These are phyloP conservation scores for Persicaria tinctoria DNA, from an alignment of 148 eudicot genomes.

Conservation along the genomic window DNA sequence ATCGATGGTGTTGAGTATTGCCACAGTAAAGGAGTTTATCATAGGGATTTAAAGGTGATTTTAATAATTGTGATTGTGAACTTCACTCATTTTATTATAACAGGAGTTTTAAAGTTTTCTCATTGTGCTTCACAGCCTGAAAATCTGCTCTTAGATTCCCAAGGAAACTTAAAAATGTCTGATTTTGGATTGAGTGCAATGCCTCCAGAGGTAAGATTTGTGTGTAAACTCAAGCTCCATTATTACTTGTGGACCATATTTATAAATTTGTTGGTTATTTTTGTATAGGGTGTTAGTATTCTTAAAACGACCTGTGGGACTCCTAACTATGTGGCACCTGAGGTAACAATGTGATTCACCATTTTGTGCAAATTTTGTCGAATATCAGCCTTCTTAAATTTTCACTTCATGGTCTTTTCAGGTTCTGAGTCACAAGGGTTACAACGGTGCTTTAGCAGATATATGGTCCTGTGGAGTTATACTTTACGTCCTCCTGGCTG, in stretches of 20 bases:
- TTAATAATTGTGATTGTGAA: background rate
- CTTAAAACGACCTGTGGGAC: slow-evolving; percentile 96
- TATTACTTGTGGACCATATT: background rate
- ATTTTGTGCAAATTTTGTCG: background rate
- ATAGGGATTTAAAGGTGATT: slow-evolving; percentile 85
- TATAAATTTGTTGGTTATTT: slow-evolving; percentile 12
- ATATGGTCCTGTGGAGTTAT: slow-evolving; percentile 98
- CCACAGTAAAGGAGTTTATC: slow-evolving; percentile 93
- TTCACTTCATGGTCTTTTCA: slow-evolving; percentile 21
- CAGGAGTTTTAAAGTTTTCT: slow-evolving; percentile 13
- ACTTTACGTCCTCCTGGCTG: slow-evolving; percentile 87
- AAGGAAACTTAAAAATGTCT: slow-evolving; percentile 84
- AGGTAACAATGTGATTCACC: slow-evolving; percentile 38
- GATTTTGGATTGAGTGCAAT: slow-evolving; percentile 97
- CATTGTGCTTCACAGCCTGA: slow-evolving; percentile 61
- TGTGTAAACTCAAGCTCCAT: slow-evolving; percentile 1
- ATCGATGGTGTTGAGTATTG: slow-evolving; percentile 91
- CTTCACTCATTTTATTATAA: no score
- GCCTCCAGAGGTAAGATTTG: slow-evolving; percentile 64
- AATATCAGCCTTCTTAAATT: background rate
- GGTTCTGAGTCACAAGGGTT: slow-evolving; percentile 98
- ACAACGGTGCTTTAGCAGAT: slow-evolving; percentile 94
- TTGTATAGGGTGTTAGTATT: slow-evolving; percentile 69
- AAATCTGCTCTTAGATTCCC: slow-evolving; percentile 93
- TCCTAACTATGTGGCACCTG: slow-evolving; percentile 98